These are phyloP conservation scores for Termitomyces sp. DNA, from an alignment of 768 basidiomycete genomes.

Conservation along the genomic window DNA sequence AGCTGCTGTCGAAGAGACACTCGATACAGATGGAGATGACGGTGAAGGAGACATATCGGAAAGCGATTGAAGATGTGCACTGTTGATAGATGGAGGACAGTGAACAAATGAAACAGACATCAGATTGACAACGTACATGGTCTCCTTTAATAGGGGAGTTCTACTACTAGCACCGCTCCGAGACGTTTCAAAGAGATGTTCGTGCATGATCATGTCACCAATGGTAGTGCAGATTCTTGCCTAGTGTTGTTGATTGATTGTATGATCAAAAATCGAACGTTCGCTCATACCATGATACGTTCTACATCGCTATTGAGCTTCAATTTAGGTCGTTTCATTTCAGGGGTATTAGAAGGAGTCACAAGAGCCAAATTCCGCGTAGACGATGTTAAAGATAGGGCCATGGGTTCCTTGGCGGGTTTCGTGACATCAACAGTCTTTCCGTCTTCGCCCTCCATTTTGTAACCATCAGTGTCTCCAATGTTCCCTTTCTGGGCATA, in stretches of 20 bases:
- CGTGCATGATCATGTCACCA: constrained; percentile 59
- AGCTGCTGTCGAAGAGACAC: constrained; percentile 38
- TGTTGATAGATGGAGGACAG: constrained; percentile 17
- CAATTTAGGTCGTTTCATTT: constrained; percentile 25
- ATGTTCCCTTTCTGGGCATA: background rate
- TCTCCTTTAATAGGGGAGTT: constrained; percentile 51
- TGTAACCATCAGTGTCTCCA: background rate
- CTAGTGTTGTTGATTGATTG: constrained; percentile 27
- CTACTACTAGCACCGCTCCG: constrained; percentile 26
- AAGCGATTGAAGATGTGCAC: constrained; percentile 52
- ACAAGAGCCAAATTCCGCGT: background rate
- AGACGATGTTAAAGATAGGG: background rate
- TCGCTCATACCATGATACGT: constrained; percentile 46
- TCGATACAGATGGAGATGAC: constrained; percentile 51
- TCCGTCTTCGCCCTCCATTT: background rate
- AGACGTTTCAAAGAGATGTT: constrained; percentile 33
- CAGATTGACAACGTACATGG: constrained; percentile 38
- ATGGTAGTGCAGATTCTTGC: constrained; percentile 63
- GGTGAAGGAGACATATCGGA: constrained; percentile 45
- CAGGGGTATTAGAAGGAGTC: constrained; percentile 2
- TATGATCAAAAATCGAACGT: constrained; percentile 4
- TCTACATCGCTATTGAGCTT: constrained; percentile 61
- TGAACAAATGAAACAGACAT: background rate
- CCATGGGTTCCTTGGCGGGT: background rate
- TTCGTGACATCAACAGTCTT: background rate